phyloP scores from a whole-genome alignment of 2,329 filamentous ascomycete species.

The Dactylonectria macrodidyma region DNA sequence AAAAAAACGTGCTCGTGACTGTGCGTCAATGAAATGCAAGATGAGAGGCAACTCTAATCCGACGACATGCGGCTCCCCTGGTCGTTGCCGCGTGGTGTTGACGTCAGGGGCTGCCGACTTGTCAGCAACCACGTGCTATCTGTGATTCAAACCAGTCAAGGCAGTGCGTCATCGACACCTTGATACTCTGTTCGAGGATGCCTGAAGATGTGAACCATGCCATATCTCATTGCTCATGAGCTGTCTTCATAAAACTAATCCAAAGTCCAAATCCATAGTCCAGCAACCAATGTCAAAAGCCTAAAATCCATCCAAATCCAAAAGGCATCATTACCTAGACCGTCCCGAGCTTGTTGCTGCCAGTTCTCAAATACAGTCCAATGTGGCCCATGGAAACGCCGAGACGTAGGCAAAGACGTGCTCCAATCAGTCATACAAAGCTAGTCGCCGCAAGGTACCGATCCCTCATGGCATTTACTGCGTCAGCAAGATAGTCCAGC shows the following conservation, averaged over 20 bases:
- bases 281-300: not conserved
- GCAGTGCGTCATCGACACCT: not conserved
- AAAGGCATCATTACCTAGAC: not conserved
- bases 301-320: not conserved
- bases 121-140: not conserved
- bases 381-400: not conserved
- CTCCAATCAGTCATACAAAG: not conserved
- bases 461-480: not conserved
- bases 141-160: not conserved
- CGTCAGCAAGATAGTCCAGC: not conserved
- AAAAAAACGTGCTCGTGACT: too few species aligned
- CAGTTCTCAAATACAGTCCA: not conserved
- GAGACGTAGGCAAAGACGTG: not conserved
- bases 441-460: not conserved
- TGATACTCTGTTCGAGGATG: not conserved
- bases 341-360: not conserved
- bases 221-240: slow-evolving; percentile 28
- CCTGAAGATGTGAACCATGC: not conserved
- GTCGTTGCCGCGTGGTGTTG: not conserved
- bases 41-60: slow-evolving; percentile 23
- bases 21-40: too few species aligned
- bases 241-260: slow-evolving; percentile 7
- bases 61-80: slow-evolving; percentile 12
- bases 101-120: not conserved
- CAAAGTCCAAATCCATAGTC: slow-evolving; percentile 2